Conservation (phyloP, 768 basidiomycete genomes). For the Rhodotorula graminis region DNA sequence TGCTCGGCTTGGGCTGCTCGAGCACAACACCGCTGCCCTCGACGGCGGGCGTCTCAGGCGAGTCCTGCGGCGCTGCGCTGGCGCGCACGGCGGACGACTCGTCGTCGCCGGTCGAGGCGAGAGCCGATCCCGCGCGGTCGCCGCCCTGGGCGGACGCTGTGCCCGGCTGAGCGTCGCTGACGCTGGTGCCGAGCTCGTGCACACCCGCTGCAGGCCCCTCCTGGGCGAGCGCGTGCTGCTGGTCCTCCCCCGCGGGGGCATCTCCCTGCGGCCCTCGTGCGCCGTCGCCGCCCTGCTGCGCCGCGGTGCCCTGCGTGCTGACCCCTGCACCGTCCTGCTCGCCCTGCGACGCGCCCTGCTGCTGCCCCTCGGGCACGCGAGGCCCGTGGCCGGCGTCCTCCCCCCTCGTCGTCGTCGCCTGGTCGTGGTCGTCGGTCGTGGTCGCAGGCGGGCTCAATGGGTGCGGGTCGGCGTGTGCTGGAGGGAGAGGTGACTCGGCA, state of each 20-base stretch:
- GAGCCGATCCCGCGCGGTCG: no score
- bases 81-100: neutral
- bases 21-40: neutral
- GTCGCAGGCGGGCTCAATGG: neutral
- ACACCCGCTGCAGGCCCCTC: no score
- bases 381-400: neutral
- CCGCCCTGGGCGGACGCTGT: no score
- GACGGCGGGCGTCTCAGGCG: neutral
- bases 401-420: neutral
- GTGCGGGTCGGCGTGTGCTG: neutral
- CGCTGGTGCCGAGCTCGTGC: no score
- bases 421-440: neutral
- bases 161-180: no score
- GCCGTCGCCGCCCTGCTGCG: no score
- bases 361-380: neutral
- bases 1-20: slow-evolving; percentile 7
- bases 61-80: neutral
- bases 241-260: no score
- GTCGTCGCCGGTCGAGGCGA: neutral
- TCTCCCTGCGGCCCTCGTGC: no score
- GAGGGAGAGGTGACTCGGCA: neutral
- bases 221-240: no score
- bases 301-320: no score
- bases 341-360: neutral
- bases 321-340: neutral